A percentile compares a stretch with the other conserved stretches of the same genome.
These are phyloP conservation scores for Rutidosis leptorrhynchoides DNA, from an alignment of 129 eudicot species.

Conservation along the genomic window DNA sequence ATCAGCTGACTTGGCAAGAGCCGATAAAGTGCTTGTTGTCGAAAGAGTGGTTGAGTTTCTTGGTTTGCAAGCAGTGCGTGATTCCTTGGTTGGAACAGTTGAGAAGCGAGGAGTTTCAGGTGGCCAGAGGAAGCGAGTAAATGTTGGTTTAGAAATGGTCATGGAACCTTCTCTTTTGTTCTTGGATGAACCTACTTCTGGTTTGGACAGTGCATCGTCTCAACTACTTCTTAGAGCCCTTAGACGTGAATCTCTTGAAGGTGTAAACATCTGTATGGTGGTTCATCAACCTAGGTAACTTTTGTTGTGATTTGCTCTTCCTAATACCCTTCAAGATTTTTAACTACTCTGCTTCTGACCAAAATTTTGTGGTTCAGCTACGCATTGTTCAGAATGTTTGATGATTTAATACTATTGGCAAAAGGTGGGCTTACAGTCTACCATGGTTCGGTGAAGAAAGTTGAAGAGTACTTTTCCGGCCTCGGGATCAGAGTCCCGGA, in stretches of 20 bases:
- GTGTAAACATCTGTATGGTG: conserved; percentile 90
- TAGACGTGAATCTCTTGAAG: conserved; percentile 78
- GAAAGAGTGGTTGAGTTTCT: conserved; percentile 79
- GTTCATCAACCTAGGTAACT: conserved; percentile 94
- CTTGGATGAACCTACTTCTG: conserved; percentile 94
- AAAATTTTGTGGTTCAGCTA: conserved; percentile 57
- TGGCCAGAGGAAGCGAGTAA: conserved; percentile 91
- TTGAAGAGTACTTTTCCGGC: conserved; percentile 74
- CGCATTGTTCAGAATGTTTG: conserved; percentile 72
- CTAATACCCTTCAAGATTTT: background rate
- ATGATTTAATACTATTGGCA: conserved; percentile 83
- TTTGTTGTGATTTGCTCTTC: background rate
- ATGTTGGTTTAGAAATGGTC: conserved; percentile 91
- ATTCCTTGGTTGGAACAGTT: conserved; percentile 84
- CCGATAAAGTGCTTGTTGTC: conserved; percentile 75
- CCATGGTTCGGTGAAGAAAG: conserved; percentile 66
- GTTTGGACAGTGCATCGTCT: conserved; percentile 92
- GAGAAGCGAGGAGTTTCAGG: conserved; percentile 96
- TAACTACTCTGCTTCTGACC: no score
- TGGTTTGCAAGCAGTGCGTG: conserved; percentile 77
- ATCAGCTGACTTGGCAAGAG: conserved; percentile 61
- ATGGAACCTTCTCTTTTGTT: conserved; percentile 89
- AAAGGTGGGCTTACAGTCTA: conserved; percentile 85
- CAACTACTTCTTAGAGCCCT: conserved; percentile 86
- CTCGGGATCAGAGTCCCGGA: conserved; percentile 81